Evolutionary conservation across 2,329 filamentous ascomycete genomes (phyloP).

Genomic region (Microcyclospora pomicola): DNA sequence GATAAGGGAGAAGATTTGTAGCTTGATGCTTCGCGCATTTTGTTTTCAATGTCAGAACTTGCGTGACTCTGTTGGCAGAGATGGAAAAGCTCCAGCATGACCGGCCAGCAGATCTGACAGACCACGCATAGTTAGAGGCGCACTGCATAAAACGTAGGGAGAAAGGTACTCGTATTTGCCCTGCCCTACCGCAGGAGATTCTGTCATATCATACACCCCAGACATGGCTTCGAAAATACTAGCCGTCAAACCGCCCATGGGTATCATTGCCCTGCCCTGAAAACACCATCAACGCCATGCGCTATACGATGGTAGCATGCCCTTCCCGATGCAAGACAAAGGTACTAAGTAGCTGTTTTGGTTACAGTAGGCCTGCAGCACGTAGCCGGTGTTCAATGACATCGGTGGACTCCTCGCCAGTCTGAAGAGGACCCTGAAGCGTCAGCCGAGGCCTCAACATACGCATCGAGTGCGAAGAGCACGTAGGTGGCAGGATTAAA

Average conservation of each 20-base stretch:
- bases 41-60: too few relatives aligned
- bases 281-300: slow-evolving; percentile 15
- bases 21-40: too few relatives aligned
- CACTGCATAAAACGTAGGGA: too few relatives aligned
- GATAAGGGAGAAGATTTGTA: too few relatives aligned
- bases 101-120: too few relatives aligned
- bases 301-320: slow-evolving; percentile 19
- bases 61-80: too few relatives aligned
- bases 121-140: too few relatives aligned
- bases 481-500: slow-evolving; percentile 6
- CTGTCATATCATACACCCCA: slow-evolving; percentile 15
- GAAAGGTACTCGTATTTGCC: too few relatives aligned
- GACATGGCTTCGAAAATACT: slow-evolving; percentile 18
- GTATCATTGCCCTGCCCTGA: slow-evolving; percentile 7
- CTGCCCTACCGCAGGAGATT: too few relatives aligned
- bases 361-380: not conserved
- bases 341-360: slow-evolving; percentile 19
- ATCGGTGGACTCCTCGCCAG: slow-evolving; percentile 10
- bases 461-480: slow-evolving; percentile 2
- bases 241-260: slow-evolving; percentile 8
- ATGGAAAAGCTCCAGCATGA: too few relatives aligned
- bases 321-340: slow-evolving; percentile 14
- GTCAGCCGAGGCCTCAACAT: slow-evolving; percentile 1
- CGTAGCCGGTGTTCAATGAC: slow-evolving; percentile 13
- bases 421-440: slow-evolving; percentile 7